phyloP scores from a whole-genome alignment of 768 basidiomycete genomes.

The Tricholoma furcatifolium region DNA sequence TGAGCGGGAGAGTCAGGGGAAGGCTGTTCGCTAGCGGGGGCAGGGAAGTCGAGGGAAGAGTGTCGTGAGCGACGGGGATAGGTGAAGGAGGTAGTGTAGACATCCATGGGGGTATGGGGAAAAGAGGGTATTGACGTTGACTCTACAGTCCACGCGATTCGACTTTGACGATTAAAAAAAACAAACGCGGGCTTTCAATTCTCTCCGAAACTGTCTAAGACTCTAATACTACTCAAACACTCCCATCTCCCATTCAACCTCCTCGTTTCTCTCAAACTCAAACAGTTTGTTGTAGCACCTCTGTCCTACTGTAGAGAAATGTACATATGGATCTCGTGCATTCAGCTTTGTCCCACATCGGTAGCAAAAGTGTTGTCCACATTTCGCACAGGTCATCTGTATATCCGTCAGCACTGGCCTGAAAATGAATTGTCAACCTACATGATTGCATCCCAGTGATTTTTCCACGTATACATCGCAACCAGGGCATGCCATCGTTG shows the following conservation, averaged over 20 bases:
- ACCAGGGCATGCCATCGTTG: constrained; percentile 71
- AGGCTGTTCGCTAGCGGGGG: constrained; percentile 35
- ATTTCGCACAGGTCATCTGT: constrained; percentile 80
- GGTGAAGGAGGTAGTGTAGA: constrained; percentile 93
- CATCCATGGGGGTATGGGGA: constrained; percentile 71
- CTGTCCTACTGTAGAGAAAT: constrained; percentile 57
- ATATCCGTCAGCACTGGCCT: constrained; percentile 3
- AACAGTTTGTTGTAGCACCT: constrained; percentile 68
- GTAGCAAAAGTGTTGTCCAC: constrained; percentile 79
- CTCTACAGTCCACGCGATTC: constrained; percentile 45
- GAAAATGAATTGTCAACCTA: constrained; percentile 34
- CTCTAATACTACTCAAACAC: constrained; percentile 7
- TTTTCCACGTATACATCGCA: constrained; percentile 77
- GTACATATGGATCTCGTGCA: constrained; percentile 56
- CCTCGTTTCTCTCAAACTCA: constrained; percentile 40
- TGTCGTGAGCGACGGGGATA: constrained; percentile 82
- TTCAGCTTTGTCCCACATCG: constrained; percentile 62
- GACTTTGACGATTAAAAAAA: constrained; percentile 11
- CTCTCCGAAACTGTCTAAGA: constrained; percentile 18
- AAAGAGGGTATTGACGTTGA: constrained; percentile 53
- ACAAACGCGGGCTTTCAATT: constrained; percentile 42
- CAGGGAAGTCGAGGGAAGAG: constrained; percentile 63
- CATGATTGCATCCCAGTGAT: constrained; percentile 84
- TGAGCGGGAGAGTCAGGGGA: constrained; percentile 39
- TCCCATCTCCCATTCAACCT: constrained; percentile 3